Base-by-base conservation (phyloP, 305 asterid genomes). In the Solanum hybrid region DNA sequence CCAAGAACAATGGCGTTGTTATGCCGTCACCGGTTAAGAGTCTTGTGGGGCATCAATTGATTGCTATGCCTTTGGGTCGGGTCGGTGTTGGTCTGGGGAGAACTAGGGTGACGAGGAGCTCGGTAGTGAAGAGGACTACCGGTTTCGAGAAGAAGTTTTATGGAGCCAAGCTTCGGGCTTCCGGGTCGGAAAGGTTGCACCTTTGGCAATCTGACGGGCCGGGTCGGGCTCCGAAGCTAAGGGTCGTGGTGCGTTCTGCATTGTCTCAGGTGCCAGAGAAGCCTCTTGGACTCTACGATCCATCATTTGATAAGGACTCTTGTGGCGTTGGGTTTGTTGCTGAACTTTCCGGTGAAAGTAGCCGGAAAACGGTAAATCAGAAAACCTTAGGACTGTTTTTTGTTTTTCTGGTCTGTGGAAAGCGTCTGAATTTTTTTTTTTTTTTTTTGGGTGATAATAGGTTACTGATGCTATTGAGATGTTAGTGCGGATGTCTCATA, bases 241-340 rank as follows among this genome's bases (percentile, higher is more conserved):
- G 92, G 91, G 87, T 94, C 14, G 95, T 95, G 89, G 96, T 95
- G 68, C 94, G 93, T 89, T 94, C 93, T 89, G 94, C 96, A 41
- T 86, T 98, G 94, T 96, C 98, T 86, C 97, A 92, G 96, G 96
- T 97, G 82, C 99, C 99, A 87, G 98, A 97, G 89, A 97, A 97
- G 96, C 99, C 99, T 68, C 94, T 97, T 31, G 99, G 99, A 65
- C 96, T 98, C 32, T 98, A 98, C 75, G 99, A 98, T 91, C 98
- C 99, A 34, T 92, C 96, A 3, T 94, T 94, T 32, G 99, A 98
- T 92, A 98, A 97, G 95, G 99, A 98, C 89, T 97, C 99, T 10
- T 98, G 99, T 73, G 99, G 99, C 7, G 99, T 98, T 37, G 99
- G 99, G 79, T 98, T 98, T 33, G 98, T 98, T 68, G 99, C 99